Percentiles rank a stretch among this genome's conserved stretches.
phyloP scores from a whole-genome alignment of 2,329 filamentous ascomycete genomes.

The Aspergillus persii region DNA sequence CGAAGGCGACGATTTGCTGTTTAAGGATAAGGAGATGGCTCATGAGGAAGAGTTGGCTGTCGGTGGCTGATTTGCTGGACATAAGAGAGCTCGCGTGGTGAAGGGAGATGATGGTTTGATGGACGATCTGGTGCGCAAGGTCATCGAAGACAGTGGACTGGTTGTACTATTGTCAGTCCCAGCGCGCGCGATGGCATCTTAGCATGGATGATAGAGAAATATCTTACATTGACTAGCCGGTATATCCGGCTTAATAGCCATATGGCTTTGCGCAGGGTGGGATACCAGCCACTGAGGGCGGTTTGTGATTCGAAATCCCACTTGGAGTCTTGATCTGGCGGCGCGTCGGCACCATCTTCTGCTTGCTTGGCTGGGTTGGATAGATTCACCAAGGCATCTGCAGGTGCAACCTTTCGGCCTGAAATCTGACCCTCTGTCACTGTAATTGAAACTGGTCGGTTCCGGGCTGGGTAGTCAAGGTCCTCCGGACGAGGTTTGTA shows the following conservation, averaged over 20 bases:
- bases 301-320: slow-evolving; percentile 58
- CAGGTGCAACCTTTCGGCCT: slow-evolving; percentile 51
- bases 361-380: slow-evolving; percentile 50
- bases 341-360: slow-evolving; percentile 50
- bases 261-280: slow-evolving; percentile 64
- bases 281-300: slow-evolving; percentile 62
- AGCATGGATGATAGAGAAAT: not conserved
- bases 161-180: slow-evolving; percentile 14
- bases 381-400: slow-evolving; percentile 37
- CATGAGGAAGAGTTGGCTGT: slow-evolving; percentile 88
- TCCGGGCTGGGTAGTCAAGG: slow-evolving; percentile 60
- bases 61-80: slow-evolving; percentile 61
- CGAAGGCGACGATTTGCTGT: slow-evolving; percentile 91
- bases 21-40: slow-evolving; percentile 94
- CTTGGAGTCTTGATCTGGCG: slow-evolving; percentile 43
- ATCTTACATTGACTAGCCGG: slow-evolving; percentile 61
- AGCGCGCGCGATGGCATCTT: not conserved
- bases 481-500: slow-evolving; percentile 65
- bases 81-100: slow-evolving; percentile 72
- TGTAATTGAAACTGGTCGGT: slow-evolving; percentile 43
- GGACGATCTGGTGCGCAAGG: slow-evolving; percentile 76
- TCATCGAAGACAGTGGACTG: slow-evolving; percentile 69
- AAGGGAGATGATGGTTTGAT: slow-evolving; percentile 82
- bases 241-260: slow-evolving; percentile 69
- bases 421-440: slow-evolving; percentile 49